These are phyloP conservation scores for Quercus bicolor DNA, from an alignment of 306 rosid genomes.

Conservation along the genomic window DNA sequence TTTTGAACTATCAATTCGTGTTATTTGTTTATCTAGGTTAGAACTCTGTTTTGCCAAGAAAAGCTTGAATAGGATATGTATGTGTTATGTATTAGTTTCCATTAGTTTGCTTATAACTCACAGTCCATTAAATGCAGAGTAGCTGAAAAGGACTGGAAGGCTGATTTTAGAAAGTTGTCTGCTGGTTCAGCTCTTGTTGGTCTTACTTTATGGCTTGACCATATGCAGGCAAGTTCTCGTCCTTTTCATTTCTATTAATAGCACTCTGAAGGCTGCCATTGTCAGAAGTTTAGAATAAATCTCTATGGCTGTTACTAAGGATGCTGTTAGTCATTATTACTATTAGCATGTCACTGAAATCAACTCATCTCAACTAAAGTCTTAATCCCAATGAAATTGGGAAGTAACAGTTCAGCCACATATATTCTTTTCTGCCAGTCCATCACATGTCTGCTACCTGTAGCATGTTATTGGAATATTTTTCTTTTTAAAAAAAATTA, in stretches of 20 bases:
- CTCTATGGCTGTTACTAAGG: not conserved
- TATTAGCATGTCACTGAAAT: not conserved
- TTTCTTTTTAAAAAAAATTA: too few relatives aligned
- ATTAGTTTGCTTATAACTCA: slow-evolving; percentile 17
- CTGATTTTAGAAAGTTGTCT: slow-evolving; percentile 91
- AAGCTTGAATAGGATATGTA: not conserved
- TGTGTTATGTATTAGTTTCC: not conserved
- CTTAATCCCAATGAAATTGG: not conserved
- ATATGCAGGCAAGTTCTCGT: slow-evolving; percentile 74
- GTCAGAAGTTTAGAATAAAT: not conserved
- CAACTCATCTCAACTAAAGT: not conserved
- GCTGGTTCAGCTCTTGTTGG: slow-evolving; percentile 96
- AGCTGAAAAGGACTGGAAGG: slow-evolving; percentile 92
- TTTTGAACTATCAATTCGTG: slow-evolving; percentile 3
- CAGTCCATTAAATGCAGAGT: slow-evolving; percentile 53
- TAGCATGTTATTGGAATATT: too few relatives aligned
- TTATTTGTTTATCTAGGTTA: slow-evolving; percentile 12
- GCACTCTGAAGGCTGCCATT: not conserved
- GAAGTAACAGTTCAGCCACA: not conserved
- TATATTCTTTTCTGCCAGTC: too few relatives aligned
- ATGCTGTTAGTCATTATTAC: not conserved
- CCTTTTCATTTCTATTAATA: not conserved
- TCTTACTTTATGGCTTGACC: slow-evolving; percentile 97
- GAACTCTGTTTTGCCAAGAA: slow-evolving; percentile 7
- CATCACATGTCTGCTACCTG: too few relatives aligned